Evolutionary conservation across 2,329 filamentous ascomycete species (phyloP), one percentile per base, ranked within the genome.

Genomic region (Colletotrichum siamense): DNA sequence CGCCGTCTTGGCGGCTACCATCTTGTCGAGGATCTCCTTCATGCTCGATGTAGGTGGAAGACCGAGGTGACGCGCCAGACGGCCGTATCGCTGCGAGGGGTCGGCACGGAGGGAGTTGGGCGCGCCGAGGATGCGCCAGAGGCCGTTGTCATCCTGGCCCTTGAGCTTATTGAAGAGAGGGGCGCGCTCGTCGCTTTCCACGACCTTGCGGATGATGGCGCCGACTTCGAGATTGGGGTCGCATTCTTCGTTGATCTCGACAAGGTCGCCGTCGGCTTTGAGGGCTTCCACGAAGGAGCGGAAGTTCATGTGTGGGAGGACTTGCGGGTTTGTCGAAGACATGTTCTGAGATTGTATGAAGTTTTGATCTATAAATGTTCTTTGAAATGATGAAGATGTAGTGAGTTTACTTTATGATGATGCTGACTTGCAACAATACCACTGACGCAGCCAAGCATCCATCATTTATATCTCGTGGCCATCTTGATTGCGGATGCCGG

Each of bases 111-210:
- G 81, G 1, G 83, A 84, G 5, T 80, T 85, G 1, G 88, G 84
- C 0, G 85, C 85, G 26, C 88, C 88, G 6, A 90, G 83, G 26
- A 90, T 89, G 12, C 88, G 82, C 77, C 82, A 90, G 1, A 90
- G 81, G 10, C 88, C 88, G 52, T 88, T 79, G 36, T 86, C 79
- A 6, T 81, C 81, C 22, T 68, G 65, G 2, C 88, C 88, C 69
- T 86, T 88, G 69, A 90, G 72, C 30, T 90, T 90, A 80, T 89
- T 88, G 83, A 90, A 89, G 1, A 91, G 83, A 0, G 88, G 88
- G 2, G 89, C 88, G 66, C 87, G 88, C 71, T 84, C 85, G 59
- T 88, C 79, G 0, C 81, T 85, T 75, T 90, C 89, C 75, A 83
- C 86, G 10, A 86, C 87, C 16, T 80, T 81, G 6, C 88, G 83